These are phyloP conservation scores for Ensete glaucum DNA, from an alignment of 176 grass and related monocot species.

Conservation along the genomic window DNA sequence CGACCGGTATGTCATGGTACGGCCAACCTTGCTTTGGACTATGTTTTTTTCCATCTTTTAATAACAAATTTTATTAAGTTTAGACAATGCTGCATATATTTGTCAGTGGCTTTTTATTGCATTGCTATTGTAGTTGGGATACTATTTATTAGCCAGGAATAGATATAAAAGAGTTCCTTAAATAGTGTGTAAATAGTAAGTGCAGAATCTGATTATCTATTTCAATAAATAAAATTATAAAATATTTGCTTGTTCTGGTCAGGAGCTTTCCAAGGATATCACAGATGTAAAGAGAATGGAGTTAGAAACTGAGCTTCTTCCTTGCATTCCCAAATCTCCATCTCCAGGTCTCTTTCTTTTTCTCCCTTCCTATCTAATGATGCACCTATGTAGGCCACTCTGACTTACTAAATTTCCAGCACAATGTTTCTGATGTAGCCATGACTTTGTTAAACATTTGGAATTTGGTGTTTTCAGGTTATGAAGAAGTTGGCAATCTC, in stretches of 20 bases:
- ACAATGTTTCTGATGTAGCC: not conserved
- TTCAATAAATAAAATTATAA: not conserved
- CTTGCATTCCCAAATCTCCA: not conserved
- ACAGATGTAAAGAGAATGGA: conserved; percentile 30
- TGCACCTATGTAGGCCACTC: not conserved
- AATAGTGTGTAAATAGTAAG: too few species aligned
- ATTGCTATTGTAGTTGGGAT: not conserved
- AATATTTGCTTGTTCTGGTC: conserved; percentile 8
- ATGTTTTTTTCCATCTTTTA: not conserved
- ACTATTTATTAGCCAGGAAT: not conserved
- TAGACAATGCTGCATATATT: not conserved
- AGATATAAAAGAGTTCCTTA: not conserved
- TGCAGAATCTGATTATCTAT: not conserved
- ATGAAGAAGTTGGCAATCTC: conserved; percentile 17
- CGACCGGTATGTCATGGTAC: too few species aligned
- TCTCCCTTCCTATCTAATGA: not conserved
- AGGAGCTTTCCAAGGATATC: conserved; percentile 28
- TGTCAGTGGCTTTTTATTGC: not conserved
- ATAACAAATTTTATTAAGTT: not conserved
- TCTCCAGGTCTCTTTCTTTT: conserved; percentile 30
- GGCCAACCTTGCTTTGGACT: not conserved
- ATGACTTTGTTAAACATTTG: not conserved
- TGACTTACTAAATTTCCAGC: not conserved
- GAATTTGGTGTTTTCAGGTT: conserved; percentile 15
- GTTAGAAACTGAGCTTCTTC: conserved; percentile 39